phyloP scores from a whole-genome alignment of 2,329 filamentous ascomycete genomes.

The Graphium sp. region DNA sequence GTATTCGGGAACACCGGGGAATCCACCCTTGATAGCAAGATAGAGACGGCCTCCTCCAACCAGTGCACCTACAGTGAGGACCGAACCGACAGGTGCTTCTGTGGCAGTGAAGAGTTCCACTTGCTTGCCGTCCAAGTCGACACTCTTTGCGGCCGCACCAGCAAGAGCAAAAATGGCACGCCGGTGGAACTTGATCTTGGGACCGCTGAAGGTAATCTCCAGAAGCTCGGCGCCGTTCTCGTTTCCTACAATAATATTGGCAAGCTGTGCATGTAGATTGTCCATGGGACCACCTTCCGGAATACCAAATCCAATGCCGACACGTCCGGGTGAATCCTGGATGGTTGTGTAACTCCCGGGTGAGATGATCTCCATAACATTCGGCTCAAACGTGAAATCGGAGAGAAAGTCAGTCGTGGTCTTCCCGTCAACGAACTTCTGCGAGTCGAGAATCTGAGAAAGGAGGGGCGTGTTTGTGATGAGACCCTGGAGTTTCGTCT shows the following conservation, averaged over 20 bases:
- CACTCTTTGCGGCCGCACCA: constrained; percentile 25
- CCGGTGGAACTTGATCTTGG: constrained; percentile 36
- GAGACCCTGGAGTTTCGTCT: constrained; percentile 21
- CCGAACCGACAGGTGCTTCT: constrained; percentile 32
- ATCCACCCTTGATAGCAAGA: constrained; percentile 29
- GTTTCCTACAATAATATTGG: constrained; percentile 44
- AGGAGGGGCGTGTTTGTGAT: constrained; percentile 41
- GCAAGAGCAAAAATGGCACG: constrained; percentile 37
- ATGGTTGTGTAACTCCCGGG: constrained; percentile 39
- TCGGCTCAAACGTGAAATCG: constrained; percentile 31
- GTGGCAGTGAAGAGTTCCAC: constrained; percentile 24
- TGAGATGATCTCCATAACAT: constrained; percentile 36
- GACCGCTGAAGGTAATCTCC: constrained; percentile 43
- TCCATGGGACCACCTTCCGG: constrained; percentile 46
- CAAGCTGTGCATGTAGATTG: constrained; percentile 35
- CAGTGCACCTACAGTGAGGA: constrained; percentile 18
- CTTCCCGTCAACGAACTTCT: constrained; percentile 25
- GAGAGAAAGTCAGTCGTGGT: constrained; percentile 42
- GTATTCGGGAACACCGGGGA: constrained; percentile 29
- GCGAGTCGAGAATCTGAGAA: constrained; percentile 25
- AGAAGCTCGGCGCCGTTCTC: constrained; percentile 29
- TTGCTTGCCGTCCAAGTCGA: constrained; percentile 38
- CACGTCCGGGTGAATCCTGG: constrained; percentile 41
- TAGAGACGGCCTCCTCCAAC: constrained; percentile 31
- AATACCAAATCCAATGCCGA: constrained; percentile 37